Evolutionary conservation across 2,329 filamentous ascomycete genomes (phyloP).

Genomic region (Gaeumannomyces sp.): DNA sequence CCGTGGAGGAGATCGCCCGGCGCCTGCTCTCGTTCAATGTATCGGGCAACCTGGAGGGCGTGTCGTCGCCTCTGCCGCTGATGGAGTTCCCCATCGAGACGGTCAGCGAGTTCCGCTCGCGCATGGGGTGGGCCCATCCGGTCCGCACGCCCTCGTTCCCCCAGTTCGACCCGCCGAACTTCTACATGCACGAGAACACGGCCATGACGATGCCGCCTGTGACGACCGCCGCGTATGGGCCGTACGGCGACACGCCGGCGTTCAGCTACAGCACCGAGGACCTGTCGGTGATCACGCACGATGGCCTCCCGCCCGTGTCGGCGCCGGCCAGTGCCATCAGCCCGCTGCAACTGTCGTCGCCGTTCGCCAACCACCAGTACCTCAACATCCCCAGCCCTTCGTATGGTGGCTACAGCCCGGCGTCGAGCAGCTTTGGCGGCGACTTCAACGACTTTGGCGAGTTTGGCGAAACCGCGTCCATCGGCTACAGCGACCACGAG

Average conservation of each 20-base stretch:
- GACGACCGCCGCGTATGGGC: slow-evolving; percentile 37
- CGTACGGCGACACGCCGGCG: slow-evolving; percentile 47
- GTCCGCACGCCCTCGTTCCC: slow-evolving; percentile 54
- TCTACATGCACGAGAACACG: slow-evolving; percentile 37
- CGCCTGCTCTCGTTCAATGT: slow-evolving; percentile 65
- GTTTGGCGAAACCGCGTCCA: slow-evolving; percentile 34
- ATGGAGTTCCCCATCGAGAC: slow-evolving; percentile 70
- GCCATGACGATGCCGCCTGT: slow-evolving; percentile 35
- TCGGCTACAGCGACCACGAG: slow-evolving; percentile 57
- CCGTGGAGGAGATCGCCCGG: slow-evolving; percentile 80
- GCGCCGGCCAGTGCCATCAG: slow-evolving; percentile 42
- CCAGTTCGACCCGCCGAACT: slow-evolving; percentile 51
- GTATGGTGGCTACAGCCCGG: slow-evolving; percentile 55
- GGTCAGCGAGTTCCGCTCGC: slow-evolving; percentile 60
- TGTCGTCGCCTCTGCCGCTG: slow-evolving; percentile 55
- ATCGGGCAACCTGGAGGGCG: slow-evolving; percentile 48
- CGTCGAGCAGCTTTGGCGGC: slow-evolving; percentile 54
- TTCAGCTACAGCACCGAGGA: slow-evolving; percentile 62
- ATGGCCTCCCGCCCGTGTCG: slow-evolving; percentile 24
- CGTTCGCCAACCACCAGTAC: slow-evolving; percentile 49
- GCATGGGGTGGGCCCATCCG: slow-evolving; percentile 62
- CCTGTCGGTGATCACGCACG: slow-evolving; percentile 47
- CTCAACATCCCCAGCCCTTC: slow-evolving; percentile 58
- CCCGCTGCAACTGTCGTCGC: slow-evolving; percentile 50
- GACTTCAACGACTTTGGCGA: slow-evolving; percentile 25